Evolutionary conservation across 305 asterid genomes (phyloP).

Genomic region (Fraxinus angustifolia): DNA sequence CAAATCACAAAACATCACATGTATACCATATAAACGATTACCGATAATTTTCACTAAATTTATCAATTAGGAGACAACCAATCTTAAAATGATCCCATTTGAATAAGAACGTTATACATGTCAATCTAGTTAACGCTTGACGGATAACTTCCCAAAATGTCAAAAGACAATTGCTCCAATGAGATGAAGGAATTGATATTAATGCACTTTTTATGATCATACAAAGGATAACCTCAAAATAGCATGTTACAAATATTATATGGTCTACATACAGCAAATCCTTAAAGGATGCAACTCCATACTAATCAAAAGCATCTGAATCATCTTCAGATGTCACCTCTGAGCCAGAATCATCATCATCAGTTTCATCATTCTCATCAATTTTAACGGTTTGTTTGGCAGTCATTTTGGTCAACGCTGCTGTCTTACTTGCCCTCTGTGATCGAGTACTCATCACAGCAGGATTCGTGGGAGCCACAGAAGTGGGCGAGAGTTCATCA

Average conservation of each 20-base stretch:
- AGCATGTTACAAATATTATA: neutral
- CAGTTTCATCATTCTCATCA: conserved; percentile 49
- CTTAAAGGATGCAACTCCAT: neutral
- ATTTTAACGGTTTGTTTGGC: conserved; percentile 42
- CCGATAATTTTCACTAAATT: neutral
- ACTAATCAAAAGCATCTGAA: conserved; percentile 32
- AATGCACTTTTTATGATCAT: neutral
- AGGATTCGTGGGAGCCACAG: conserved; percentile 51
- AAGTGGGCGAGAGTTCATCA: conserved; percentile 53
- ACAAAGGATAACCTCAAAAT: neutral
- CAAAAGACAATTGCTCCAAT: neutral
- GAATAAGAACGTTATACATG: neutral
- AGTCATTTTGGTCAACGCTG: conserved; percentile 62
- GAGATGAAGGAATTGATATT: neutral
- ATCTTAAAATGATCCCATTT: neutral
- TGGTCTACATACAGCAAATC: neutral
- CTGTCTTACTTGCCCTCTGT: conserved; percentile 88
- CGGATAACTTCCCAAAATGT: neutral
- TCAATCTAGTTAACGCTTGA: neutral
- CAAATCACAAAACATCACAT: neutral
- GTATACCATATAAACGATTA: neutral
- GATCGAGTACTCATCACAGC: conserved; percentile 52
- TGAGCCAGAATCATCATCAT: conserved; percentile 43
- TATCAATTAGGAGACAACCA: neutral
- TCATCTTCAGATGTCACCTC: conserved; percentile 67